Base-by-base conservation (phyloP, 208 protist genomes). In the Leishmania major region DNA sequence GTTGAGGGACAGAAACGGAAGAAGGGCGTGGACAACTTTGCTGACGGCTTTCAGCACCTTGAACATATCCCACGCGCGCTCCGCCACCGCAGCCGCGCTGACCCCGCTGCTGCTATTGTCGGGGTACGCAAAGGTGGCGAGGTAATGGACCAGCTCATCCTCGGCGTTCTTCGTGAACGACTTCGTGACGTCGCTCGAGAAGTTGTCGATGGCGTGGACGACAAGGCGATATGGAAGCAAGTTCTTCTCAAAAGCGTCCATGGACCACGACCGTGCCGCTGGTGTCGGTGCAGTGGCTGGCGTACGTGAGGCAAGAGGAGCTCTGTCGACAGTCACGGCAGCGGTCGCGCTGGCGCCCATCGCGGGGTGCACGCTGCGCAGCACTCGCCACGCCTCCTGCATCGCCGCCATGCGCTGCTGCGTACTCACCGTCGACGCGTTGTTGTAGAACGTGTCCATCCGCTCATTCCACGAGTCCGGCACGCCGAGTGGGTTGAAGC, bases 391-490 rank as follows among this genome's bases (percentile, higher is more conserved):
- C 55, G 96, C 87, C 53, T 89, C 82, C 35, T 89, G 88, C 78
- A 96, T 78, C 35, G 80, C 88, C 15, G 72, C 76, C 37, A 94
- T 83, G 17, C 94, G 91, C 25, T 87, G 84, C 49, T 89, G 77
- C 45, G 91, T 96, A 67, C 87, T 87, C 51, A 84, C 73, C 37
- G 87, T 78, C 43, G 83, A 69, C 55, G 93, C 87, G 71, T 92
- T 96, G 73, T 88, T 86, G 88, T 98, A 98, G 84, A 94, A 97
- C 43, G 91, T 90, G 82, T 98, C 94, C 72, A 98, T 97, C 19
- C 96, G 91, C 85, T 97, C 94, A 82, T 89, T 91, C 95, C 96
- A 98, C 64, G 96, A 97, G 86, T 98, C 96, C 45, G 93, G 87
- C 76, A 97, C 93, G 35, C 96, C 94, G 17, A 98, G 90, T 13